Evolutionary conservation across 176 grass and related monocot genomes (phyloP), one percentile per base, ranked within the genome.

Genomic region (Eleusine indica): DNA sequence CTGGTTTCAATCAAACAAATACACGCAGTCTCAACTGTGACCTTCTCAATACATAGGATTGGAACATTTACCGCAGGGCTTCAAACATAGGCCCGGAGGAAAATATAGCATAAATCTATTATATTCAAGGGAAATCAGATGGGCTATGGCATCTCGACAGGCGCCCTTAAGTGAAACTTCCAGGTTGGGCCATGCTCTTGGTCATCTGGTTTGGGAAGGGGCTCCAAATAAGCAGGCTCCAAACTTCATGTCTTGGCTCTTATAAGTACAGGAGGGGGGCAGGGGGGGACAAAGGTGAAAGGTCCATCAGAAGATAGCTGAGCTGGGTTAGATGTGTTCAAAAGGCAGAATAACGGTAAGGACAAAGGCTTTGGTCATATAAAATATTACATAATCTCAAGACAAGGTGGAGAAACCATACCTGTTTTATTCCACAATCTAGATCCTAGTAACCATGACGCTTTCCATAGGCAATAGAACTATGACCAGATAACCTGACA

Each of bases 201-300:
- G 81, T 93, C 91, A 90, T 90, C 91, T 87, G 91, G 87, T 90
- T 93, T 93, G 87, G 91, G 80, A 83, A 82, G 81, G 85, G 87
- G 67, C 87, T 85, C 85, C 91, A 82, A 78, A 78, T 90, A 93
- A 89, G 87, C 87, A 84, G 84, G 91, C 87, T 90, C 68, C 91
- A 77, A 81, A 85, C 91, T 90, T 93, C 91, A 93, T 72, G 81
- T 81, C 91, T 82, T 86, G 88, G 91, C 91, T 90, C 77, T 90
- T 93, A 79, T 82, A 81, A 56, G 74, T 87, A 78, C 62, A 35
- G 75, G 80, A 86, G 47, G 87, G 71, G 54, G 81, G 66, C 40
- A 74, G 74, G 72, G 84, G 80, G 78, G 83, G 78, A 35, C 77
- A 85, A 74, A 82, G 87, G 87, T 85, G 81, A 90, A 87, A 89